A percentile compares a stretch with the other conserved stretches of the same genome.
Conservation (phyloP, 257 asterid species). For the Fraxinus anomala region DNA sequence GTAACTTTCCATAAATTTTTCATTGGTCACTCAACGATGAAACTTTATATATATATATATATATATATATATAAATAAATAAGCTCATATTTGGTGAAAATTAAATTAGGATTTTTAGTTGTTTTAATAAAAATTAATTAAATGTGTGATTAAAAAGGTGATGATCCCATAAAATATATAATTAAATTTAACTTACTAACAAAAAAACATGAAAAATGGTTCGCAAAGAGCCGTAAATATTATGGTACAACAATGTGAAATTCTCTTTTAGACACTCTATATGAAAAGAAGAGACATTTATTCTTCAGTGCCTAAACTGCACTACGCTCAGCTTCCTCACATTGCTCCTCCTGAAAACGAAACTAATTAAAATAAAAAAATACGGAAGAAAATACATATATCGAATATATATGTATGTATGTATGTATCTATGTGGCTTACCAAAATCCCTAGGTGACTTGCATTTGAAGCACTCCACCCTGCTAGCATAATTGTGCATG, state of each 20-base stretch:
- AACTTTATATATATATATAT: too few relatives aligned
- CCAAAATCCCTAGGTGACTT: slow-evolving; percentile 39
- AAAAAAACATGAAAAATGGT: too few relatives aligned
- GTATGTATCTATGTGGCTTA: slow-evolving; percentile 3
- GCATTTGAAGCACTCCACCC: slow-evolving; percentile 47
- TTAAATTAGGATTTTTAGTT: too few relatives aligned
- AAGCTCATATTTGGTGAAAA: too few relatives aligned
- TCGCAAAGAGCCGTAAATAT: background rate
- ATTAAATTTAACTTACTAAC: too few relatives aligned
- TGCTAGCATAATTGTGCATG: slow-evolving; percentile 45
- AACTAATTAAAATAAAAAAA: background rate
- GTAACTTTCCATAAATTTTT: too few relatives aligned
- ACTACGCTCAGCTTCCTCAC: background rate
- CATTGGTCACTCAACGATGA: too few relatives aligned
- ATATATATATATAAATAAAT: too few relatives aligned
- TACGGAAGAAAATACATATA: background rate
- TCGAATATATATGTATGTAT: too few relatives aligned
- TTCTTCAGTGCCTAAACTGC: background rate
- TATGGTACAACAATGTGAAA: background rate
- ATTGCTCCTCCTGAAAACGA: slow-evolving; percentile 28
- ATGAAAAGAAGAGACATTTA: background rate
- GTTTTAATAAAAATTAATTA: too few relatives aligned
- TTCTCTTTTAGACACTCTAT: background rate
- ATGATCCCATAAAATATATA: too few relatives aligned
- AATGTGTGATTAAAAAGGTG: too few relatives aligned